These are phyloP conservation scores for Cystobasidium ongulense DNA, from an alignment of 768 basidiomycete species.

Conservation along the genomic window DNA sequence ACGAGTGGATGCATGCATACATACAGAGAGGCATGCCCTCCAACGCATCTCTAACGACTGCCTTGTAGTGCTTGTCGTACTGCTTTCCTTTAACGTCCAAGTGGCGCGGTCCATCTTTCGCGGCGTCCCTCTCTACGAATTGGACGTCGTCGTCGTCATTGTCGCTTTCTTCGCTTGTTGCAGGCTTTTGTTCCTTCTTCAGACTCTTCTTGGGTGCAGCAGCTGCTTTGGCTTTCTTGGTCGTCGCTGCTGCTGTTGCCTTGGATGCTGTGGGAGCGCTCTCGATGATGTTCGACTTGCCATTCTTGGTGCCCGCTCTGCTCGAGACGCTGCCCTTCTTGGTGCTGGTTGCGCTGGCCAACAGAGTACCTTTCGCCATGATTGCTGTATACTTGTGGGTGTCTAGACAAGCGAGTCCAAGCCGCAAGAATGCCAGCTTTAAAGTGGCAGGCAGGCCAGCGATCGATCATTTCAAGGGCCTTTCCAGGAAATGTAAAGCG, in stretches of 20 bases:
- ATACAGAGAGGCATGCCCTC: constrained; percentile 28
- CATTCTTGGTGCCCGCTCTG: not conserved
- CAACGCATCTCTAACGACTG: not conserved
- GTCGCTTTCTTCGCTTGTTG: not conserved
- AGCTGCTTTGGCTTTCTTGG: constrained; percentile 4
- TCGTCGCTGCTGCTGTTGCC: not conserved
- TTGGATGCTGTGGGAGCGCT: no score
- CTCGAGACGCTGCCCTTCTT: constrained; percentile 8
- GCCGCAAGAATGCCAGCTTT: no score
- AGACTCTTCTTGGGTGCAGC: not conserved
- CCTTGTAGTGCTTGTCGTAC: constrained; percentile 13
- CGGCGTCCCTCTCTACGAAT: not conserved
- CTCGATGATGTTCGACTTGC: constrained; percentile 1
- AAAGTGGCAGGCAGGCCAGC: no score
- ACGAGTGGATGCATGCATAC: not conserved
- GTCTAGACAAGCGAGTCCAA: not conserved
- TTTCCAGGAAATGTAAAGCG: no score
- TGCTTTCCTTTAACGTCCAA: constrained; percentile 3
- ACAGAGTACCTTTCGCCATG: constrained; percentile 9
- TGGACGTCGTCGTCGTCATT: not conserved
- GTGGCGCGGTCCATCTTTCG: not conserved
- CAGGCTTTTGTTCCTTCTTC: not conserved
- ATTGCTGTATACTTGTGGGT: not conserved
- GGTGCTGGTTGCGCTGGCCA: not conserved
- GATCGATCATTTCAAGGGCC: no score